Conservation (phyloP, 1,284 basidiomycete genomes). For the Phaffia rhodozyma region DNA sequence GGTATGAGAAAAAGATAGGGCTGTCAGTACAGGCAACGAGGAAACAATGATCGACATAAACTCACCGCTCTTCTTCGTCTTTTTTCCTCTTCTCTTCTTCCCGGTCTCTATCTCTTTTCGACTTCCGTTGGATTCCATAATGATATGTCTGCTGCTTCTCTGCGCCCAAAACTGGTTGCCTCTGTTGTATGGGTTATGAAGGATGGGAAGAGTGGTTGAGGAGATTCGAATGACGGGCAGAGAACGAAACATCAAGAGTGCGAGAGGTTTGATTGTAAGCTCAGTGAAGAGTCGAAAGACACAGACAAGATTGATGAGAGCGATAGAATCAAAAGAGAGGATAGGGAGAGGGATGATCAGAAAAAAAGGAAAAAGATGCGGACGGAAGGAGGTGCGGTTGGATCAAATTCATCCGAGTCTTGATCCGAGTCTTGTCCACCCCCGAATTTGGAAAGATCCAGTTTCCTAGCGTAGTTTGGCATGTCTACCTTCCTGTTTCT, state of each 20-base stretch:
- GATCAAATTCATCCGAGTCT: conserved; percentile 31
- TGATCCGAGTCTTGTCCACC: conserved; percentile 21
- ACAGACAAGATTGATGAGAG: background rate
- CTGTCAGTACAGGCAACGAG: conserved; percentile 1
- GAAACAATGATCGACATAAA: background rate
- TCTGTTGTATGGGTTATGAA: background rate
- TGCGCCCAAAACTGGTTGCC: conserved; percentile 29
- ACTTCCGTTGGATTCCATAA: conserved; percentile 37
- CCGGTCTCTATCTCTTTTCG: conserved; percentile 72
- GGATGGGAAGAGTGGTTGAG: background rate
- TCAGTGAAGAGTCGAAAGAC: background rate
- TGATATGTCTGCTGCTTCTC: conserved; percentile 35
- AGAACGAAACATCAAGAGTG: background rate
- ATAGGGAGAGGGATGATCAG: background rate
- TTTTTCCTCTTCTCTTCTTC: conserved; percentile 74
- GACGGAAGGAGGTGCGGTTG: conserved; percentile 16
- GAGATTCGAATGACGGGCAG: background rate
- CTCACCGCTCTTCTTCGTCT: conserved; percentile 54
- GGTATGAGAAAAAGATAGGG: conserved; percentile 34
- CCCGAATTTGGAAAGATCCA: conserved; percentile 34
- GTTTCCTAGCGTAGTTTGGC: conserved; percentile 15
- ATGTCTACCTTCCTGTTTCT: too few relatives aligned
- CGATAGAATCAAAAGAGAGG: background rate
- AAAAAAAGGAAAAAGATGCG: background rate
- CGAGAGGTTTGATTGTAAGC: background rate